Conservation (phyloP, 2,329 filamentous ascomycete genomes). For the Epichloe gansuensis region DNA sequence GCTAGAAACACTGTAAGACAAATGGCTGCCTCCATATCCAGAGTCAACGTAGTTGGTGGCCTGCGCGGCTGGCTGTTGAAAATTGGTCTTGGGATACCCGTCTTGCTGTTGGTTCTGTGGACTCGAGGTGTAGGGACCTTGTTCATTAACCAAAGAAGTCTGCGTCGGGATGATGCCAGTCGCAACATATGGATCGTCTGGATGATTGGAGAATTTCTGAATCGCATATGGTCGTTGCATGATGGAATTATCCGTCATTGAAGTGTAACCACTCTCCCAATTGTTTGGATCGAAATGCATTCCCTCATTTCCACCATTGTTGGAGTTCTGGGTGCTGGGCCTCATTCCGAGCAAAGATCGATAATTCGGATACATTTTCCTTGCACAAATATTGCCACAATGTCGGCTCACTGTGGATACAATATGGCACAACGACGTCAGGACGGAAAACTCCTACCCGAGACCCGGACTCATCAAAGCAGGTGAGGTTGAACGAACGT, state of each 20-base stretch:
- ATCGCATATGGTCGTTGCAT: slow-evolving; percentile 1
- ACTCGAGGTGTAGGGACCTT: neutral
- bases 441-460: neutral
- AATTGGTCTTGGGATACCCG: neutral
- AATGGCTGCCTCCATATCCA: slow-evolving; percentile 31
- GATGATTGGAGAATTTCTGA: neutral
- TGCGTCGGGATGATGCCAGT: neutral
- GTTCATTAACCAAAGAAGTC: neutral
- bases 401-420: neutral
- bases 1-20: slow-evolving; percentile 30
- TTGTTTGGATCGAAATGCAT: neutral
- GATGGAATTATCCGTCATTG: neutral
- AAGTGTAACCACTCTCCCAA: neutral
- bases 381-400: neutral
- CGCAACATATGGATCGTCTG: slow-evolving; percentile 2
- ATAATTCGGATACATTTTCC: neutral
- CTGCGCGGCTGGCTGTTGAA: slow-evolving; percentile 21
- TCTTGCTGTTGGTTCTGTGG: neutral
- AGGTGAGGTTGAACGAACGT: neutral
- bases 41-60: slow-evolving; percentile 25
- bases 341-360: neutral
- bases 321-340: neutral
- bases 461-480: neutral
- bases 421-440: neutral
- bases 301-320: neutral